These are phyloP conservation scores for Cladosporium sp. DNA, from an alignment of 2,329 filamentous ascomycete genomes.

Conservation along the genomic window DNA sequence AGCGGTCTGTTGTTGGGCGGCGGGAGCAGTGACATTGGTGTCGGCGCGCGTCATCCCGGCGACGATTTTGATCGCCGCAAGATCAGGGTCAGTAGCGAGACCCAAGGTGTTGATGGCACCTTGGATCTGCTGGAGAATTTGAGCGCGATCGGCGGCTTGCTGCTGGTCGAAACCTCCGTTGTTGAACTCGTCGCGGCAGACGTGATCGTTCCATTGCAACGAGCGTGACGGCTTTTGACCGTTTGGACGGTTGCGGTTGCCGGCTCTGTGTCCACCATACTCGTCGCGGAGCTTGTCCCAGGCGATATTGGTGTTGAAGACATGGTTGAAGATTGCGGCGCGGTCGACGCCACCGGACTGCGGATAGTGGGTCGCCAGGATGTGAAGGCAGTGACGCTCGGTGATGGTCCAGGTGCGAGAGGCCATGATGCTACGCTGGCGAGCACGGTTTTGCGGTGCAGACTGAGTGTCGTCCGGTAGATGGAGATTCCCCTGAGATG, in stretches of 20 bases:
- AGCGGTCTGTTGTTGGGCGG: not conserved
- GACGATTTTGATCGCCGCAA: not conserved
- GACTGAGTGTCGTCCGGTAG: not conserved
- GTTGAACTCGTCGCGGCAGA: conserved; percentile 10
- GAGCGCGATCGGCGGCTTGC: not conserved
- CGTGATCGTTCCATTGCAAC: conserved; percentile 1
- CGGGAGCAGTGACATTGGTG: not conserved
- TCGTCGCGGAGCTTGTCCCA: conserved; percentile 2
- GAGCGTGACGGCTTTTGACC: not conserved
- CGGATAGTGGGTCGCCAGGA: conserved; percentile 3
- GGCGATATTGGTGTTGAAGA: not conserved
- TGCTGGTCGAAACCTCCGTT: not conserved
- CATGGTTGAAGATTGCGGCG: conserved; percentile 3
- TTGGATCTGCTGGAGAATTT: not conserved
- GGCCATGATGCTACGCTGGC: too few species aligned
- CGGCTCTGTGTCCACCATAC: conserved; percentile 5
- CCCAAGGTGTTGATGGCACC: not conserved
- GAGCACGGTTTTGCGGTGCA: not conserved
- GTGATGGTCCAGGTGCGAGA: not conserved
- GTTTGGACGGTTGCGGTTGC: not conserved
- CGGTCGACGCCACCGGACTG: not conserved
- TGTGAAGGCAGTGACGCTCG: conserved; percentile 2
- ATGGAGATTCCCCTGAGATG: too few species aligned
- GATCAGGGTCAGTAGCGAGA: not conserved
- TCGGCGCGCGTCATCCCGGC: not conserved